Evolutionary conservation across 768 basidiomycete genomes (phyloP), one percentile per base, ranked within the genome.

Genomic region (Austroboletus eburneus): DNA sequence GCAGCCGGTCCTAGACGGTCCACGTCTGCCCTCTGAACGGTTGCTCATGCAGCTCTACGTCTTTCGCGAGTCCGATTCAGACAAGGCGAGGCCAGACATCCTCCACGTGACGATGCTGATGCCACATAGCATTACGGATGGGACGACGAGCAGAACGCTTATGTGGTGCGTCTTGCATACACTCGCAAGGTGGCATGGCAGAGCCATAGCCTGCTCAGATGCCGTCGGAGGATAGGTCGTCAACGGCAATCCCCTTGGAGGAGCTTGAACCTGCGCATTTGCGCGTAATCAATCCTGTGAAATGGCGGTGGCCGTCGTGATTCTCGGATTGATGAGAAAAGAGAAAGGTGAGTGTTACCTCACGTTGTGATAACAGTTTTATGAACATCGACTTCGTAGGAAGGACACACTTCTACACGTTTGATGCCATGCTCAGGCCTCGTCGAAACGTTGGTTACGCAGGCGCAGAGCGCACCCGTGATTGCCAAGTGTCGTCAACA

Each of bases 381-480:
- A 9, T 32, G 30, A 7, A 7, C 9, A 13, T 17, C 18, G 6
- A 35, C n/a, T n/a, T n/a, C n/a, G n/a, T 55, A 82, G 80, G 81
- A 80, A 3, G 80, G 80, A 3, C 80, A 82, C 39, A 75, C 76
- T 0, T 64, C 82, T 9, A 79, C 80, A 2, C 66, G 74, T 39
- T n/a, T n/a, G n/a, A n/a, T 72, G 61, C 14, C 43, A 69, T 27
- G 69, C 72, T 70, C 74, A 17, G 57, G 60, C 24, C n/a, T 23
- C 13, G 37, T 59, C 12, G 33, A 43, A 4, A 46, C 42, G 20
- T 47, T 51, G 8, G 67, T 74, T 36, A 61, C 70, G 2, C 36
- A 36, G 1, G 56, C 66, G 8, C 57, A 65, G 33, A 72, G 69
- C 12, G 44, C 49, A 9, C 38, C 35, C 3, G 67, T 79, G 37